Conservation (phyloP, 2,329 filamentous ascomycete species). For the Fusarium pseudograminearum region DNA sequence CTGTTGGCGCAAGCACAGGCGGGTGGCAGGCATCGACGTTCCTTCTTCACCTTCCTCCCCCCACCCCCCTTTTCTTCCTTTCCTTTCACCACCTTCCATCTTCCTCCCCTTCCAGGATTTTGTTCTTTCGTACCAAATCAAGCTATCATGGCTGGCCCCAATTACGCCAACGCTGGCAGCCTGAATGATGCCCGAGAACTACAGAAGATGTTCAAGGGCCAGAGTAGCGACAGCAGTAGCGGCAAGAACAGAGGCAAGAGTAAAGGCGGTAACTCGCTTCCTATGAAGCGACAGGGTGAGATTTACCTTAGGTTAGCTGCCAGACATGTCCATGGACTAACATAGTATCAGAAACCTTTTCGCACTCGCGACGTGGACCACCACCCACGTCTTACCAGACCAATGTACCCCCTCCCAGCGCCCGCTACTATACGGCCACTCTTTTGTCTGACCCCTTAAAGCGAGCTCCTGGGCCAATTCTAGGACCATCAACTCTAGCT, state of each 20-base stretch:
- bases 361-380: constrained; percentile 7
- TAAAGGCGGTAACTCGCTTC: not conserved
- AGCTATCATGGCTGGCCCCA: not conserved
- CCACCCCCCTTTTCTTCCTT: not conserved
- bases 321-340: not conserved
- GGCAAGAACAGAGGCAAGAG: not conserved
- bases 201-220: constrained; percentile 40
- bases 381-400: not conserved
- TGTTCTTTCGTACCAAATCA: not conserved
- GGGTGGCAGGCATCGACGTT: not conserved
- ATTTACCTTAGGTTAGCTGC: not conserved
- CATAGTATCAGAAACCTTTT: constrained; percentile 6
- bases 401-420: constrained; percentile 35
- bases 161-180: constrained; percentile 44
- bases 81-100: constrained; percentile 1
- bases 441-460: constrained; percentile 20
- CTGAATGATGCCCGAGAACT: constrained; percentile 48
- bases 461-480: constrained; percentile 25
- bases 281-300: constrained; percentile 28
- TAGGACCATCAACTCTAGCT: constrained; percentile 40
- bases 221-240: not conserved
- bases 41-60: constrained; percentile 2
- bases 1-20: not conserved
- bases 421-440: constrained; percentile 32
- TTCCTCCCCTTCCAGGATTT: not conserved